Evolutionary conservation across 805 yeast species (phyloP).

Genomic region (Isabelozyma pseudorhagii): DNA sequence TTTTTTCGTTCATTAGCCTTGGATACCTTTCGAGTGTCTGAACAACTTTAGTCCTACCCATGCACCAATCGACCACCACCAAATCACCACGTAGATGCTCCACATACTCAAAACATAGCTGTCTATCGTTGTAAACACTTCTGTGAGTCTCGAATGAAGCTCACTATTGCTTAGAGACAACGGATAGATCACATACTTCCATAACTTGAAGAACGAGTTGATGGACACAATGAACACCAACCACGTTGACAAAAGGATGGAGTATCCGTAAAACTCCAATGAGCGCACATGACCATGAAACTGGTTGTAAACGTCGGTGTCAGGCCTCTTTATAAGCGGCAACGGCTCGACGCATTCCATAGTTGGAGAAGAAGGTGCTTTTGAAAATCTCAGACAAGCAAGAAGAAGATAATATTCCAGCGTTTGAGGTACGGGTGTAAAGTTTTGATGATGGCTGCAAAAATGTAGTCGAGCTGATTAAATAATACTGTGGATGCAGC

Average conservation of each 20-base stretch:
- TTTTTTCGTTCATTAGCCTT: slow-evolving; percentile 2
- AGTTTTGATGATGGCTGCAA: no score
- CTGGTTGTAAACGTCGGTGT: not conserved
- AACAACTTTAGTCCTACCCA: slow-evolving; percentile 83
- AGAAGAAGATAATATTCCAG: not conserved
- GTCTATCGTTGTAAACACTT: slow-evolving; percentile 22
- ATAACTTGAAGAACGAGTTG: slow-evolving; percentile 31
- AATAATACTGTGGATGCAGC: no score
- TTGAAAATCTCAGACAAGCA: not conserved
- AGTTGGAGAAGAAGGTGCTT: not conserved
- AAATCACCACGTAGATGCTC: slow-evolving; percentile 37
- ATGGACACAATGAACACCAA: slow-evolving; percentile 27
- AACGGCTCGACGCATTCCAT: slow-evolving; percentile 6
- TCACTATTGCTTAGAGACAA: slow-evolving; percentile 11
- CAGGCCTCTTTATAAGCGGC: slow-evolving; percentile 5
- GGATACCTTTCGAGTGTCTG: slow-evolving; percentile 70
- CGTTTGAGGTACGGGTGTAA: not conserved
- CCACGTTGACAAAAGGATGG: slow-evolving; percentile 29
- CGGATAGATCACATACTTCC: slow-evolving; percentile 34
- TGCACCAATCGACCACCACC: slow-evolving; percentile 69
- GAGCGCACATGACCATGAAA: not conserved
- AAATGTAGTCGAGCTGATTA: no score
- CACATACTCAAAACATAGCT: slow-evolving; percentile 29
- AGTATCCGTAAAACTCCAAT: slow-evolving; percentile 22
- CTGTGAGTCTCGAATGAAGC: slow-evolving; percentile 8